These are phyloP conservation scores for Babesia gibsoni DNA, from an alignment of 169 alveolate genomes.

Conservation along the genomic window DNA sequence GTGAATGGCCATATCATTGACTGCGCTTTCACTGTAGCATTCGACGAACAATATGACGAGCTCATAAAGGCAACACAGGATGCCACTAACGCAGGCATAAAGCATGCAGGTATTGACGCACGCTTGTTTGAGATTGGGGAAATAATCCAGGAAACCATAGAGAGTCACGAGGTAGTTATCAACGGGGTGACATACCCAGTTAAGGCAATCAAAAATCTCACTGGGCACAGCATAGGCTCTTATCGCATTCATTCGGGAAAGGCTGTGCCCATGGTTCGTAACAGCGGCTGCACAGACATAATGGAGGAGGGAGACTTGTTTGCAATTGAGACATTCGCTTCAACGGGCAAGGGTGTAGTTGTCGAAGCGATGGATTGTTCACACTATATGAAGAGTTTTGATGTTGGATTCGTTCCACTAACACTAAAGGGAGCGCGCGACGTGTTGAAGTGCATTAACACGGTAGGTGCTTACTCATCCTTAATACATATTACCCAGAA, in stretches of 20 bases:
- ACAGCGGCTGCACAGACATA: slow-evolving; percentile 81
- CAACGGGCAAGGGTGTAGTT: slow-evolving; percentile 96
- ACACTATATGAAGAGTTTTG: slow-evolving; percentile 96
- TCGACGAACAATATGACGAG: slow-evolving; percentile 81
- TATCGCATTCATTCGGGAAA: slow-evolving; percentile 98
- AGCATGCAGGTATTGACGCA: slow-evolving; percentile 98
- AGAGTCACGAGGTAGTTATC: slow-evolving; percentile 93
- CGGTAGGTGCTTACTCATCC: slow-evolving; percentile 64
- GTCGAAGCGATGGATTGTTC: slow-evolving; percentile 88
- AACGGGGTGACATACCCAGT: slow-evolving; percentile 90
- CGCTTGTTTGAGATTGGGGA: slow-evolving; percentile 95
- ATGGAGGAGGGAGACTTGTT: slow-evolving; percentile 99
- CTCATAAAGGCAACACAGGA: slow-evolving; percentile 94
- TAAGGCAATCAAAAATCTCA: slow-evolving; percentile 94
- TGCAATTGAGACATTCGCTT: slow-evolving; percentile 99
- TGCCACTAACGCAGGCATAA: slow-evolving; percentile 98
- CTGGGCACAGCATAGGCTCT: slow-evolving; percentile 98
- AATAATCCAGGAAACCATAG: slow-evolving; percentile 97
- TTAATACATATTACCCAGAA: slow-evolving; percentile 79
- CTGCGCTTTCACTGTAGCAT: slow-evolving; percentile 99
- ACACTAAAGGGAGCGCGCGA: slow-evolving; percentile 91
- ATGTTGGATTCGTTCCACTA: slow-evolving; percentile 85
- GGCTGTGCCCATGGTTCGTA: slow-evolving; percentile 97
- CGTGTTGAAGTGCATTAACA: slow-evolving; percentile 87
- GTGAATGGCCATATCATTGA: slow-evolving; percentile 98